Evolutionary conservation across 192 early-diverging fungal genomes (phyloP), one percentile per base, ranked within the genome.

Genomic region (Coemansia sp.): DNA sequence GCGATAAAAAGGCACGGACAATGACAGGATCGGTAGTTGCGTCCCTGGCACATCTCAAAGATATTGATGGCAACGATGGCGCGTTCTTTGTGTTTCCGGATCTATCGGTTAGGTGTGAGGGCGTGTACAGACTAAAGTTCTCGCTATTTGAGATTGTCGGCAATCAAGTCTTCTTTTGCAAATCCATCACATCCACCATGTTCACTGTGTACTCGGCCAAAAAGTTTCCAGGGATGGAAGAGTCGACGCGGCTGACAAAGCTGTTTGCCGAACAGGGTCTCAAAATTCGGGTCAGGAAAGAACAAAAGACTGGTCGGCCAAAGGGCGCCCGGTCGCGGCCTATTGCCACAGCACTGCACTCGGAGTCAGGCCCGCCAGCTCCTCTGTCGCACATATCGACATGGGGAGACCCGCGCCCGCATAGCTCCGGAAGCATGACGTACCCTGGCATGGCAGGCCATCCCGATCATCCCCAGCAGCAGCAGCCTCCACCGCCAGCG

Each of bases 21-120:
- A 96, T 91, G n/a, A 93, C 94, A 1, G 95, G 95, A 10, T 95
- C 94, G 12, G 93, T 93, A 14, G 94, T 98, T 19, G 94, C 93
- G 0, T 96, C 94, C 15, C 77, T 96, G 50, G 94, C 93, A 55
- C 89, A 93, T 25, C 78, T 96, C 44, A 94, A 93, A 56, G 96
- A 96, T 59, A 84, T 90, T 22, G 91, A 94, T 53, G 87, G 89
- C 65, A 82, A 68, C 28, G 92, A 94, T 65, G 93, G 94, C n/a
- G 94, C 91, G 1, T 97, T 95, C 68, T 97, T 97, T 85, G 94
- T 97, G 36, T 98, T 98, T 75, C 93, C 95, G 22, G 95, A 98
- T 74, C 80, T 98, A 17, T 93, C 91, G 4, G 93, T 96, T n/a
- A 75, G 95, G 10, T 92, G 93, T 84, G 95, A 98, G 64, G 95